Evolutionary conservation across 2,329 filamentous ascomycete species (phyloP).

Genomic region (Huntiella omanensis): DNA sequence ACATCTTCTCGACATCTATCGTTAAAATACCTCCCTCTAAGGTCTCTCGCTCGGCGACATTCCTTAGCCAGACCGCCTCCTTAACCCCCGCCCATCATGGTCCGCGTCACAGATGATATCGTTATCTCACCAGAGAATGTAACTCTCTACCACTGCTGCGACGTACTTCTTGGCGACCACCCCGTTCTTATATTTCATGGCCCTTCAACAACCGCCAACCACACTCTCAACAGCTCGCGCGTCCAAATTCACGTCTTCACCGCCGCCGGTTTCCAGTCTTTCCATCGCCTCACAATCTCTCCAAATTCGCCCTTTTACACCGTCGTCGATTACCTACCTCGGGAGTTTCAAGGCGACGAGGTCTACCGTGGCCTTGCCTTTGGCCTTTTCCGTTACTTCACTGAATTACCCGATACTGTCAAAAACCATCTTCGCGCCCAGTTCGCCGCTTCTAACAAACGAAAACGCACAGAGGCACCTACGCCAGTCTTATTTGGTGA

Average conservation of each 20-base stretch:
- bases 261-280: slow-evolving; percentile 74
- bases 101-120: slow-evolving; percentile 61
- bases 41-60: not conserved
- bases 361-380: slow-evolving; percentile 81
- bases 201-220: slow-evolving; percentile 73
- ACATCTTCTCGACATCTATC: too few relatives aligned
- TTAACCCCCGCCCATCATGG: slow-evolving; percentile 36
- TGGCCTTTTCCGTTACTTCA: slow-evolving; percentile 84
- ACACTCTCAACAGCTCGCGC: slow-evolving; percentile 71
- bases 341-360: slow-evolving; percentile 91
- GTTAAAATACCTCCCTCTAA: too few relatives aligned
- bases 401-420: slow-evolving; percentile 60
- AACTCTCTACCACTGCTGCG: slow-evolving; percentile 74
- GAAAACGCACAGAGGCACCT: slow-evolving; percentile 37
- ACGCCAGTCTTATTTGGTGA: slow-evolving; percentile 63
- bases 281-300: slow-evolving; percentile 77
- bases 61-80: not conserved
- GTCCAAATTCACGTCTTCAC: slow-evolving; percentile 89
- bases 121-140: slow-evolving; percentile 64
- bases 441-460: slow-evolving; percentile 27
- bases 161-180: slow-evolving; percentile 63
- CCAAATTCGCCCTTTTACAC: slow-evolving; percentile 82
- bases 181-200: slow-evolving; percentile 85
- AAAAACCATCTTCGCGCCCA: slow-evolving; percentile 49
- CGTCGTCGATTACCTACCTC: slow-evolving; percentile 74